Conservation (phyloP, 257 asterid species). For the Gentiana straminea region DNA sequence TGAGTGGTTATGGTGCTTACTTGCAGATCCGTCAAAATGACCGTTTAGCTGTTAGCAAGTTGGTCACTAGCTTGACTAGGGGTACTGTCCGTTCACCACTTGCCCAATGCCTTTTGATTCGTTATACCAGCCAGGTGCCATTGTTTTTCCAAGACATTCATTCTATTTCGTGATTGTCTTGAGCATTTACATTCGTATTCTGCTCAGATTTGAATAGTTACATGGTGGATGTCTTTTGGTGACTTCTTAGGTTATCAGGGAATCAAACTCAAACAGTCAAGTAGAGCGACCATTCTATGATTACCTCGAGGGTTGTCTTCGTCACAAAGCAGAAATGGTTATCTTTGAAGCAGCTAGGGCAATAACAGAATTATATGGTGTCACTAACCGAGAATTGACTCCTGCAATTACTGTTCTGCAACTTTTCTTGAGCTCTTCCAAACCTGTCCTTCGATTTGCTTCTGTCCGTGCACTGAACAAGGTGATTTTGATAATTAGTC, state of each 20-base stretch:
- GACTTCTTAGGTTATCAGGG: conserved; percentile 65
- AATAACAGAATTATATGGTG: conserved; percentile 76
- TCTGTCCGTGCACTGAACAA: conserved; percentile 91
- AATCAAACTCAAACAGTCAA: conserved; percentile 55
- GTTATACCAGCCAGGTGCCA: conserved; percentile 80
- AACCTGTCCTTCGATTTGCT: conserved; percentile 95
- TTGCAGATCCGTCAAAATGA: conserved; percentile 91
- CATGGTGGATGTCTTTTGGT: conserved; percentile 11
- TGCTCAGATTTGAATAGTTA: neutral
- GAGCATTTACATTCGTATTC: neutral
- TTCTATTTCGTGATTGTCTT: neutral
- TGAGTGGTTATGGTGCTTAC: conserved; percentile 9
- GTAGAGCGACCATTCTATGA: conserved; percentile 94
- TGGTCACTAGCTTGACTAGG: conserved; percentile 86
- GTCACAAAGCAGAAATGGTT: conserved; percentile 96
- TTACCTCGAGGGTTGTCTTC: conserved; percentile 87
- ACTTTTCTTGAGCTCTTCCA: conserved; percentile 82
- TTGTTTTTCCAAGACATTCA: neutral
- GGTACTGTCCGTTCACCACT: conserved; percentile 88
- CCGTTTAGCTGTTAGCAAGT: conserved; percentile 89
- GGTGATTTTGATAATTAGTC: conserved; percentile 28
- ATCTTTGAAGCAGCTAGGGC: conserved; percentile 97
- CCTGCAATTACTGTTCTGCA: conserved; percentile 90
- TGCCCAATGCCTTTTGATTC: conserved; percentile 94
- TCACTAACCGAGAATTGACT: conserved; percentile 79